Conservation (phyloP, 192 early-diverging fungal species). For the Coemansia sp. region DNA sequence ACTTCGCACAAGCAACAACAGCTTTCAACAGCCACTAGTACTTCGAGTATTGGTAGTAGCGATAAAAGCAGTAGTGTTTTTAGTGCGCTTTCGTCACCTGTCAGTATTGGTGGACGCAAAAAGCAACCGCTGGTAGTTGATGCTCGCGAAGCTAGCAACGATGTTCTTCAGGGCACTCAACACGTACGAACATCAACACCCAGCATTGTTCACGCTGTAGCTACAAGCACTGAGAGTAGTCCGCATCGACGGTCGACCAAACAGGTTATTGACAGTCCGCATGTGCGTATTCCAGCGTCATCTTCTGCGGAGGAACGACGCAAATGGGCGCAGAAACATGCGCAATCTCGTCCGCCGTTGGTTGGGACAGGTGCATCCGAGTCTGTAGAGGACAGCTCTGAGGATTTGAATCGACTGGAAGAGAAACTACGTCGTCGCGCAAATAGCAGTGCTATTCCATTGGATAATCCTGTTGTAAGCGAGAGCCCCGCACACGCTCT, state of each 20-base stretch:
- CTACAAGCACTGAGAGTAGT: neutral
- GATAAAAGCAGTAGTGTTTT: conserved; percentile 17
- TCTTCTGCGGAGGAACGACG: conserved; percentile 23
- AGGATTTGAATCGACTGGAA: conserved; percentile 23
- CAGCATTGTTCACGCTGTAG: conserved; percentile 13
- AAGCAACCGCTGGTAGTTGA: conserved; percentile 49
- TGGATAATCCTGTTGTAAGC: neutral
- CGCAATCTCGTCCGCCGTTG: conserved; percentile 36
- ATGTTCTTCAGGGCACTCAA: conserved; percentile 34
- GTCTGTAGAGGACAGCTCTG: neutral
- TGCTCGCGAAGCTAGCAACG: conserved; percentile 34
- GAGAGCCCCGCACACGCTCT: conserved; percentile 26
- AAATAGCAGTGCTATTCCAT: conserved; percentile 3
- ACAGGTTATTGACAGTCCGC: conserved; percentile 35
- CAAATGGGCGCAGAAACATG: conserved; percentile 29
- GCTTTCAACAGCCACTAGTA: neutral
- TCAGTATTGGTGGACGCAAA: conserved; percentile 49
- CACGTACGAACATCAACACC: conserved; percentile 30
- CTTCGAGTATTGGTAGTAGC: conserved; percentile 3
- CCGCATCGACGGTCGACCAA: conserved; percentile 7
- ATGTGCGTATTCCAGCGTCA: conserved; percentile 3
- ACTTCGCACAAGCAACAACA: neutral
- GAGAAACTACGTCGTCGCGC: conserved; percentile 32
- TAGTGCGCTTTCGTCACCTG: conserved; percentile 40
- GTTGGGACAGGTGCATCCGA: conserved; percentile 1